Percentiles rank a stretch among this genome's conserved stretches.
Evolutionary conservation across 1,284 basidiomycete genomes (phyloP).

Genomic region (Apiotrichum siamense): DNA sequence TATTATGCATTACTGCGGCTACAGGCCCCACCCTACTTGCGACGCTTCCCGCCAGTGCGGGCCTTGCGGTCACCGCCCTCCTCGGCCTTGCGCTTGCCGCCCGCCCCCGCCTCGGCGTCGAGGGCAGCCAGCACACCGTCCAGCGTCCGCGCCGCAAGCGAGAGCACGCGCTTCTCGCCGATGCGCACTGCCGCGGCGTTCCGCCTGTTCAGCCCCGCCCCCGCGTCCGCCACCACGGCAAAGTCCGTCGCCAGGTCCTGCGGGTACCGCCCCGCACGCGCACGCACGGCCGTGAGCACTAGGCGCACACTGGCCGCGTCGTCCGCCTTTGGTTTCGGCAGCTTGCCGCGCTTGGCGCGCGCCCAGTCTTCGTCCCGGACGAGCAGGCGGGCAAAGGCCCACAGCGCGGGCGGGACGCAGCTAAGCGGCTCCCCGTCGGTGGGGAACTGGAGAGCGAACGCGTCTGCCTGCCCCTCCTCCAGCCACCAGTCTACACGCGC

Average conservation of each 20-base stretch:
- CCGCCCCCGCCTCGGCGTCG: not conserved
- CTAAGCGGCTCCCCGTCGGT: constrained; percentile 41
- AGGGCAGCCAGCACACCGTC: not conserved
- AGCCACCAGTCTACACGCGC: constrained; percentile 82
- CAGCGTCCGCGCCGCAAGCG: constrained; percentile 8
- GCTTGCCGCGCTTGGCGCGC: constrained; percentile 62
- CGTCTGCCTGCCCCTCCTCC: constrained; percentile 81
- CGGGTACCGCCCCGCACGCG: constrained; percentile 3
- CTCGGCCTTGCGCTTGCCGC: constrained; percentile 7
- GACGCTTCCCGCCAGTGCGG: constrained; percentile 7
- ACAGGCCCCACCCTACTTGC: no score
- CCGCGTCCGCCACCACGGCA: constrained; percentile 17
- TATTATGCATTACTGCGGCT: not conserved
- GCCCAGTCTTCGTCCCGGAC: constrained; percentile 62
- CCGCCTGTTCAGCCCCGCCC: constrained; percentile 11
- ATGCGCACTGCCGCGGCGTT: constrained; percentile 47
- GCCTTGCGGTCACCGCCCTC: not conserved
- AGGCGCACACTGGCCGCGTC: constrained; percentile 49
- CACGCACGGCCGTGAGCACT: constrained; percentile 51
- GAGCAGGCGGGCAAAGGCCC: constrained; percentile 68
- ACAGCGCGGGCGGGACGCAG: constrained; percentile 55
- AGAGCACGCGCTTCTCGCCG: constrained; percentile 48
- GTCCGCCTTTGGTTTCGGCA: constrained; percentile 65
- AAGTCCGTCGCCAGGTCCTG: constrained; percentile 34
- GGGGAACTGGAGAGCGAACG: constrained; percentile 58